Evolutionary conservation across 768 basidiomycete species (phyloP), one percentile per base, ranked within the genome.

Genomic region (Hericium alpestre): DNA sequence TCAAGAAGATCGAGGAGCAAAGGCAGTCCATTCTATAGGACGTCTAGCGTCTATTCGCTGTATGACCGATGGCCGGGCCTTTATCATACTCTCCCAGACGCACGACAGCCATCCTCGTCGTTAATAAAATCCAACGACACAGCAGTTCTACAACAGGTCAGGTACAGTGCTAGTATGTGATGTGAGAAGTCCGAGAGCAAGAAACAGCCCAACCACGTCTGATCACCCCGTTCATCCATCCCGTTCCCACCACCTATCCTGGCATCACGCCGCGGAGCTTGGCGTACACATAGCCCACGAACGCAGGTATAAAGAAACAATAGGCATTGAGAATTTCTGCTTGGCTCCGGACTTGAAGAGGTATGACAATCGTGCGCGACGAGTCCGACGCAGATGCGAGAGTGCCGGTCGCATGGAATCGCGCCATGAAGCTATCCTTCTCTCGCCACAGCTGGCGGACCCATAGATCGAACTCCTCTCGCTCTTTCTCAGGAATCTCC

Each of bases 341-440:
- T 58, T 63, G 74, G 37, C 71, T 68, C 56, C 76, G 76, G 59
- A 93, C 61, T 64, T 74, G 72, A 58, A 90, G 57, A 6, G 88
- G 86, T 58, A 92, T 78, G 51, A 80, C 74, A 12, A 81, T 70
- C 49, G 65, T 60, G 64, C 54, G 56, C 53, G 47, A 61, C 46
- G 61, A 37, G 54, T 67, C 48, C 59, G 58, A 39, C 56, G 65
- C 61, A 54, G 64, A 37, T 53, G 59, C 71, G 55, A 87, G 80
- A 3, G 73, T 69, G 7, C 78, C 79, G 0, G 71, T 74, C 48
- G 78, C 72, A 53, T 80, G 77, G 68, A 85, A 95, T 50, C 66
- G 70, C n/a, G 80, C 79, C 68, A 98, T 82, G 53, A 82, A 74
- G 50, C 72, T 71, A 69, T 99, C 96, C 71, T 99, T 98, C 65